Evolutionary conservation across 139 green algal genomes (phyloP).

Genomic region (Ettlia oleoabundans): DNA sequence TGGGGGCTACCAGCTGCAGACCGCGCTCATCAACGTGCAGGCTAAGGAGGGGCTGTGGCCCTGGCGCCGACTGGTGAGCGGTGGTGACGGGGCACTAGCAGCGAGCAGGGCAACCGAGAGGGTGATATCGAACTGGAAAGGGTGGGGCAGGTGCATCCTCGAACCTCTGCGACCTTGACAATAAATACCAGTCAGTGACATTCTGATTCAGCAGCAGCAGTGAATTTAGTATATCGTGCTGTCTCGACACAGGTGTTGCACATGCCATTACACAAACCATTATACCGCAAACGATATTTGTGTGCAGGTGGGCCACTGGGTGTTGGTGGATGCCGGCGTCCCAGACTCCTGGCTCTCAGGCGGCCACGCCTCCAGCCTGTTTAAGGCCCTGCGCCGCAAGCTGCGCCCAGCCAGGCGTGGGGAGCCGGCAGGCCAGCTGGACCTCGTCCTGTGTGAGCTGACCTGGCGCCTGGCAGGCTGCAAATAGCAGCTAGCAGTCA

Average conservation of each 20-base stretch:
- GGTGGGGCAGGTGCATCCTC: neutral
- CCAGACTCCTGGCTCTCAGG: neutral
- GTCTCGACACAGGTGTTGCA: no score
- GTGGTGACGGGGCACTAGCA: no score
- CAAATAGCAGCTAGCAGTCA: neutral
- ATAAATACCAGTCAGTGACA: no score
- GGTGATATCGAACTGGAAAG: no score
- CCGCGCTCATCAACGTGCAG: neutral
- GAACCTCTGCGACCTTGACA: no score
- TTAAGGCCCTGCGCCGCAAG: neutral
- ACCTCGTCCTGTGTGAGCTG: neutral
- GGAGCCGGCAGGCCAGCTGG: neutral
- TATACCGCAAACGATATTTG: no score
- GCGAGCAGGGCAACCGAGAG: no score
- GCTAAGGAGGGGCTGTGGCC: neutral
- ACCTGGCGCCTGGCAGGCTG: neutral
- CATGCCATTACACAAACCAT: no score
- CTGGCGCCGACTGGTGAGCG: neutral
- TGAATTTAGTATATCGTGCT: no score
- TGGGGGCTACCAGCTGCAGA: neutral
- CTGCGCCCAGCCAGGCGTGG: neutral
- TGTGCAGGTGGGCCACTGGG: slow-evolving; percentile 8
- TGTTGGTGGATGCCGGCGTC: neutral
- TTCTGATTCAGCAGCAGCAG: no score
- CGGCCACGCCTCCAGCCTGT: neutral